These are phyloP conservation scores for Nannochloris sp. DNA, from an alignment of 139 green algal genomes.

Conservation along the genomic window DNA sequence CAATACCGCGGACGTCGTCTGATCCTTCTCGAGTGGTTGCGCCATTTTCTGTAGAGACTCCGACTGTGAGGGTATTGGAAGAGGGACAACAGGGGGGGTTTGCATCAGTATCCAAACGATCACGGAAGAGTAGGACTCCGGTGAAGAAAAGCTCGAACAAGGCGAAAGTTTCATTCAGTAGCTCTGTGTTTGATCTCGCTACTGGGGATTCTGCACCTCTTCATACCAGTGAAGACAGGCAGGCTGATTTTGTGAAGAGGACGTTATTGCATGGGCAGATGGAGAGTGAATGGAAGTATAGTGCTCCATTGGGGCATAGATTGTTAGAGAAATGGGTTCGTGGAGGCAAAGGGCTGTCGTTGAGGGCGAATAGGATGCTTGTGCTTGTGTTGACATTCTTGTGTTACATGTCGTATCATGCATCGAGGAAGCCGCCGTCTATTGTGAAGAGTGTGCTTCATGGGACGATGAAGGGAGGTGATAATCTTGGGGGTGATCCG, in stretches of 20 bases:
- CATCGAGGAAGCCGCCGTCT: conserved; percentile 76
- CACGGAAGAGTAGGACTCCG: no score
- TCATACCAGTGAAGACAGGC: conserved; percentile 1
- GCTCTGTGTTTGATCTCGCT: conserved; percentile 8
- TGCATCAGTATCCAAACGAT: no score
- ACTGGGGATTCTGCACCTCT: conserved; percentile 11
- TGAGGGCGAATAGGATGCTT: conserved; percentile 35
- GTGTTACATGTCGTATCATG: conserved; percentile 84
- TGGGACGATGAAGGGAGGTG: conserved; percentile 2
- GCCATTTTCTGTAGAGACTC: background rate
- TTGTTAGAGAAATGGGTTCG: background rate
- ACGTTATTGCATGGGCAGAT: background rate
- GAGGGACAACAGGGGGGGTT: no score
- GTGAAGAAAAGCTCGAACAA: background rate
- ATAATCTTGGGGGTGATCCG: background rate
- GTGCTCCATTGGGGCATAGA: background rate
- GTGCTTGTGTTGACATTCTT: conserved; percentile 88
- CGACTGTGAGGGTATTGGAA: no score
- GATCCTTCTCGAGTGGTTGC: no score
- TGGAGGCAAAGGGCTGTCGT: background rate
- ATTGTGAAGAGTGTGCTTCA: conserved; percentile 73
- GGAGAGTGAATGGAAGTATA: conserved; percentile 9
- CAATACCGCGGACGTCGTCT: no score
- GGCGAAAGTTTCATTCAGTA: conserved; percentile 20
- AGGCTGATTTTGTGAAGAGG: background rate